Evolutionary conservation across 306 rosid genomes (phyloP).

Genomic region (Malus asiatica): DNA sequence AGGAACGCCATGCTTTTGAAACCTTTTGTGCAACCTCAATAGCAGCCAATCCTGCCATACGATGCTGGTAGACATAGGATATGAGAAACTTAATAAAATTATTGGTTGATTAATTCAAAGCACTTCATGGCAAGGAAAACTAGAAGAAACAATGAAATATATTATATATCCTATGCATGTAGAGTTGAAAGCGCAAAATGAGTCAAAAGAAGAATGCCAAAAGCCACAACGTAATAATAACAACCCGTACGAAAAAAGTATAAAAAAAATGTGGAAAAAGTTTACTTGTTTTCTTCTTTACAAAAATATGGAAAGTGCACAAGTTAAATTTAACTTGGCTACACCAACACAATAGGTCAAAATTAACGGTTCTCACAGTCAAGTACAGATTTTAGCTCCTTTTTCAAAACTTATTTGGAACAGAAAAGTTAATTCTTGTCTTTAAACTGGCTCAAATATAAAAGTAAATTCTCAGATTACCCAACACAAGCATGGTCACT

Average conservation of each 20-base stretch:
- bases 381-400: background rate
- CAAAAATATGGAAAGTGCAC: background rate
- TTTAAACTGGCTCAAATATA: background rate
- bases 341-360: background rate
- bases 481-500: background rate
- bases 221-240: background rate
- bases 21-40: conserved; percentile 95
- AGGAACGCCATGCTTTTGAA: conserved; percentile 87
- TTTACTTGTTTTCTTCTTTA: background rate
- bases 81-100: conserved; percentile 1
- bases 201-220: background rate
- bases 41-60: conserved; percentile 96
- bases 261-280: background rate
- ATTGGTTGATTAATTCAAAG: background rate
- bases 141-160: background rate
- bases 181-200: background rate
- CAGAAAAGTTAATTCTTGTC: background rate
- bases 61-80: conserved; percentile 65
- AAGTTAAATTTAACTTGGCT: background rate
- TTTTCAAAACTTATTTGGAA: background rate
- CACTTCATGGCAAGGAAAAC: background rate
- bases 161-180: background rate
- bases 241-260: too few relatives aligned
- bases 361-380: background rate
- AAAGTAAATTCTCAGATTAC: background rate